phyloP scores from a whole-genome alignment of 345 rosid species.

The Viola odorata region DNA sequence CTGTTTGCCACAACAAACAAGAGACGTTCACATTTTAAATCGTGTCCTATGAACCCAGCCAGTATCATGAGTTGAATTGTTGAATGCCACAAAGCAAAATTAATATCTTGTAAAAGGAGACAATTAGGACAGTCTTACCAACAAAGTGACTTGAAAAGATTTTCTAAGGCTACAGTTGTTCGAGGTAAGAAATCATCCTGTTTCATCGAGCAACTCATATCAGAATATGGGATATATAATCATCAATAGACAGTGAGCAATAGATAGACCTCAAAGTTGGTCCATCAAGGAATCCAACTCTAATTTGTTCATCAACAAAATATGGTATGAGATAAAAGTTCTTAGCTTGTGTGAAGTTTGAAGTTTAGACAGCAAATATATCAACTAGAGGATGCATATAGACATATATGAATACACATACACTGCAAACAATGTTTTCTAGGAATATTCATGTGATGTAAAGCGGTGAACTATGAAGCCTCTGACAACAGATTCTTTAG shows the following conservation, averaged over 20 bases:
- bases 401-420: no score
- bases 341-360: no score
- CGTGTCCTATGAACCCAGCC: background rate
- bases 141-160: constrained; percentile 72
- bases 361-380: no score
- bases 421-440: no score
- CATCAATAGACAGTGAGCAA: background rate
- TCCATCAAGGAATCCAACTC: no score
- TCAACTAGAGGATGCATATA: no score
- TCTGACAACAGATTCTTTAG: no score
- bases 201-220: constrained; percentile 24
- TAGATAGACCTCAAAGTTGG: background rate
- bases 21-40: constrained; percentile 1
- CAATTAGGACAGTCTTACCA: constrained; percentile 59
- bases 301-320: no score
- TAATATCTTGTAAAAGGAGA: constrained; percentile 16
- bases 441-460: no score
- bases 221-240: constrained; percentile 10
- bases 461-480: no score
- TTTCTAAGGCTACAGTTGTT: constrained; percentile 72
- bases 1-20: constrained; percentile 40
- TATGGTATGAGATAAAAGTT: no score
- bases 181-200: constrained; percentile 98
- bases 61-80: background rate
- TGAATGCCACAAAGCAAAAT: background rate